A percentile compares a stretch with the other conserved stretches of the same genome.
These are phyloP conservation scores for Fusarium stilboides DNA, from an alignment of 2,329 filamentous ascomycete genomes.

Conservation along the genomic window DNA sequence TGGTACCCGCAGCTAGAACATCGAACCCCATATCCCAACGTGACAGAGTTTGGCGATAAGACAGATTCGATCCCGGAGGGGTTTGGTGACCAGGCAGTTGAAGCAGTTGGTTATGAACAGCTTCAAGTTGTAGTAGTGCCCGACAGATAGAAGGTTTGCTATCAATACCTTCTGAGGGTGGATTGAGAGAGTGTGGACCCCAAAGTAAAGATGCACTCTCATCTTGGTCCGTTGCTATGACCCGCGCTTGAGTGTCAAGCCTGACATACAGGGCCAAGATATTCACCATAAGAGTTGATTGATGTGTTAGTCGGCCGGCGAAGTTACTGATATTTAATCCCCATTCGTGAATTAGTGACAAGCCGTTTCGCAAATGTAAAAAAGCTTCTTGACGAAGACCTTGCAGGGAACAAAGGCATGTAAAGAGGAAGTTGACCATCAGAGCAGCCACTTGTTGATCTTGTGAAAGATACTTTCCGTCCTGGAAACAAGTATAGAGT, in stretches of 20 bases:
- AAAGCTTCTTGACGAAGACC: slow-evolving; percentile 2
- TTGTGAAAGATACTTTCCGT: fast-evolving
- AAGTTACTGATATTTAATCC: fast-evolving
- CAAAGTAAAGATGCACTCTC: fast-evolving
- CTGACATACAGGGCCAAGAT: neutral
- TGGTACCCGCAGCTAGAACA: fast-evolving
- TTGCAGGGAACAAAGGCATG: neutral
- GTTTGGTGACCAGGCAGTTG: fast-evolving
- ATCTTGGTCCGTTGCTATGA: neutral
- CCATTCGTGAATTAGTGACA: neutral
- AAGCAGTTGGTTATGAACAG: neutral
- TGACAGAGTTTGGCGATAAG: fast-evolving
- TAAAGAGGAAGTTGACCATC: neutral
- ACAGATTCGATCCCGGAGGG: fast-evolving
- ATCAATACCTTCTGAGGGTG: fast-evolving
- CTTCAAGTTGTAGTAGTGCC: neutral
- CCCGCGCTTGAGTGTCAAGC: neutral
- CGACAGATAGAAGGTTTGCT: neutral
- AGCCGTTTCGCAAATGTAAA: neutral
- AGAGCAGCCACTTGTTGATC: neutral
- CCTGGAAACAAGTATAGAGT: neutral
- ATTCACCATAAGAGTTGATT: neutral
- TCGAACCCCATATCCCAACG: neutral
- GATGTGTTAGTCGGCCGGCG: fast-evolving
- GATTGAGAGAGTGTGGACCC: neutral